Evolutionary conservation across 2,329 filamentous ascomycete species (phyloP).

Genomic region (Neurospora sp.): DNA sequence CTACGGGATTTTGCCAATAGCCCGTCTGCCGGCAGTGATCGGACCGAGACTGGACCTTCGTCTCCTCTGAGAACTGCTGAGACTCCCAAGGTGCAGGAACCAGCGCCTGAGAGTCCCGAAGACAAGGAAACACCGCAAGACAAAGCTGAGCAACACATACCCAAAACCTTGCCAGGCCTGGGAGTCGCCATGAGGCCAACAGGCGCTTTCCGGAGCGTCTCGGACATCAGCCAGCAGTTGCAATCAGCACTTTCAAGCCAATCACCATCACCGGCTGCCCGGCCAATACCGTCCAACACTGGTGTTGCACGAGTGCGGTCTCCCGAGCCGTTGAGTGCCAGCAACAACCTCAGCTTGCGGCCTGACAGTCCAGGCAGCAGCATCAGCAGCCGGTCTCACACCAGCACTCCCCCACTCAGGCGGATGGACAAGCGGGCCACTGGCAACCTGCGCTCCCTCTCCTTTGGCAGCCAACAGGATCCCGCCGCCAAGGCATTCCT

Average conservation of each 20-base stretch:
- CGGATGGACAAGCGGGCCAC: slow-evolving; percentile 59
- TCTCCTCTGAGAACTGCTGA: background rate
- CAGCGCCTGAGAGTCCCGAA: background rate
- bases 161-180: slow-evolving; percentile 9
- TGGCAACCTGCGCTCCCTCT: slow-evolving; percentile 66
- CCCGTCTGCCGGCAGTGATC: background rate
- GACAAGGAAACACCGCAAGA: background rate
- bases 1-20: slow-evolving; percentile 37
- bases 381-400: slow-evolving; percentile 30
- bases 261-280: slow-evolving; percentile 8
- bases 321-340: slow-evolving; percentile 35
- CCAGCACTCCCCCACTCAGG: slow-evolving; percentile 53
- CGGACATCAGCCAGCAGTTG: slow-evolving; percentile 22
- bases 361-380: slow-evolving; percentile 50
- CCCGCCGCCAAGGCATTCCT: slow-evolving; percentile 22
- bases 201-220: slow-evolving; percentile 25
- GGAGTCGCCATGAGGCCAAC: background rate
- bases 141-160: background rate
- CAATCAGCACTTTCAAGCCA: background rate
- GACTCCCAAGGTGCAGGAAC: background rate
- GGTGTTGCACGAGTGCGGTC: slow-evolving; percentile 42
- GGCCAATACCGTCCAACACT: slow-evolving; percentile 43
- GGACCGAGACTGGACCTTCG: background rate
- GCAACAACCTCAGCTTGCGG: slow-evolving; percentile 30
- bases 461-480: slow-evolving; percentile 46